Percentiles rank a stretch among this genome's conserved stretches.
Evolutionary conservation across 2,329 filamentous ascomycete species (phyloP).

Genomic region (Bimuria novae-zelandiae): DNA sequence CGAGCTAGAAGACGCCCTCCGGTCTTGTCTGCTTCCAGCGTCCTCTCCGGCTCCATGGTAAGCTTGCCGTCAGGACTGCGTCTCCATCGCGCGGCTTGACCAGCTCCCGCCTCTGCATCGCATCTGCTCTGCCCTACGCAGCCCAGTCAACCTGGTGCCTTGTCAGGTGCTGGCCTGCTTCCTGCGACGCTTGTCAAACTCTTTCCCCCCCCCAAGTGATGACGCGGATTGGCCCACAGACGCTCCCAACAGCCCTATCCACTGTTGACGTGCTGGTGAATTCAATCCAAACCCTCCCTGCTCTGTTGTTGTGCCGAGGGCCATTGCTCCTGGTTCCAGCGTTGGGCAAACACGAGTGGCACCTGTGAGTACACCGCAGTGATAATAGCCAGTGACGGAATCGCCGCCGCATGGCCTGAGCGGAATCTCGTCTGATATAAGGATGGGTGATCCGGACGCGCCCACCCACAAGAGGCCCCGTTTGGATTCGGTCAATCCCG

Average conservation of each 20-base stretch:
- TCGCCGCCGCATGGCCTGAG: constrained; percentile 48
- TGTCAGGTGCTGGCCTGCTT: constrained; percentile 14
- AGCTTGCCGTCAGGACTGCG: constrained; percentile 37
- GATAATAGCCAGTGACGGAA: constrained; percentile 27
- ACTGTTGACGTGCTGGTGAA: constrained; percentile 37
- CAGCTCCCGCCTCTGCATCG: constrained; percentile 36
- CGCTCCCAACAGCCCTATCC: constrained; percentile 30
- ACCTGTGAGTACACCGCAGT: constrained; percentile 20
- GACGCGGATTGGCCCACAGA: constrained; percentile 41
- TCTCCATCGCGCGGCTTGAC: constrained; percentile 41
- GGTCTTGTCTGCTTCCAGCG: constrained; percentile 42
- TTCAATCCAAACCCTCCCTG: constrained; percentile 34
- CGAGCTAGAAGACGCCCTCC: constrained; percentile 27
- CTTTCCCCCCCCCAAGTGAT: constrained; percentile 38
- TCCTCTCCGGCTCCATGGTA: constrained; percentile 46
- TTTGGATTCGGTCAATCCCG: constrained; percentile 44
- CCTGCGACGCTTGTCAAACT: constrained; percentile 45
- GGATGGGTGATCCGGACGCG: constrained; percentile 47
- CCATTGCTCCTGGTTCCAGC: constrained; percentile 29
- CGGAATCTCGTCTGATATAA: constrained; percentile 43
- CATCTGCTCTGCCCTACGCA: constrained; percentile 26
- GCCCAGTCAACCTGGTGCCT: too few species aligned
- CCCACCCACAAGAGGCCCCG: constrained; percentile 45
- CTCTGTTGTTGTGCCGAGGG: constrained; percentile 32
- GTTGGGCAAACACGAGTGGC: constrained; percentile 29